These are phyloP conservation scores for Sphaerulina musiva DNA, from an alignment of 2,329 filamentous ascomycete genomes.

Conservation along the genomic window DNA sequence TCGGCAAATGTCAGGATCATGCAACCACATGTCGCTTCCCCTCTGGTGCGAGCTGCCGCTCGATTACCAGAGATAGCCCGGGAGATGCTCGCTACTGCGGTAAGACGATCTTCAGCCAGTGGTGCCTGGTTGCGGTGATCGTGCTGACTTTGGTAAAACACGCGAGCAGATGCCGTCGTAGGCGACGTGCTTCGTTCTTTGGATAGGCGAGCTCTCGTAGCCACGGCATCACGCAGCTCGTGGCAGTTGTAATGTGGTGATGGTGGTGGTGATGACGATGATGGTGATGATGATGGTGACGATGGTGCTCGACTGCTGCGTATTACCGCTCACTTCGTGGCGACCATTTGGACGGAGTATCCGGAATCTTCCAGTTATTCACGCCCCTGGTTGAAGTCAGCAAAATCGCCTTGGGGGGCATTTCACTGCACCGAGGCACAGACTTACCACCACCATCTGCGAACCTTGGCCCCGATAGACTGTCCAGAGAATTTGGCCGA, in stretches of 20 bases:
- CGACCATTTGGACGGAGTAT: constrained; percentile 11
- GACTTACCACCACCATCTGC: constrained; percentile 65
- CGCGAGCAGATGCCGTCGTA: not conserved
- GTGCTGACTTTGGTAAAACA: not conserved
- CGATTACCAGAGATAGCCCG: not conserved
- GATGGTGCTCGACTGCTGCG: not conserved
- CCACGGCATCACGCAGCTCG: not conserved
- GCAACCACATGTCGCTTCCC: not conserved
- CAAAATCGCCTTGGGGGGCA: not conserved
- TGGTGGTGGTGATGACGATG: too few species aligned
- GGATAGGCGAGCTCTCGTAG: too few species aligned
- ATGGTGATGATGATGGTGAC: too few species aligned
- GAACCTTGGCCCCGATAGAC: constrained; percentile 65
- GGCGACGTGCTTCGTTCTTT: not conserved
- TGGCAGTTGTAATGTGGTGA: not conserved
- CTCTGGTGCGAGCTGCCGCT: not conserved
- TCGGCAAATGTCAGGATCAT: not conserved
- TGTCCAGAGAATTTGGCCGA: constrained; percentile 69
- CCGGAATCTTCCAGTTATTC: constrained; percentile 77
- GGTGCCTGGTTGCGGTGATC: not conserved
- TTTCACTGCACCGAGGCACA: not conserved
- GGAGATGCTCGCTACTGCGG: not conserved
- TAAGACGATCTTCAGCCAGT: not conserved
- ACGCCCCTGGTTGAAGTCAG: constrained; percentile 47
- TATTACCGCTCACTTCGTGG: constrained; percentile 3